phyloP scores from a whole-genome alignment of 371 early-diverging fungal species.

The Mortierella polycephala region DNA sequence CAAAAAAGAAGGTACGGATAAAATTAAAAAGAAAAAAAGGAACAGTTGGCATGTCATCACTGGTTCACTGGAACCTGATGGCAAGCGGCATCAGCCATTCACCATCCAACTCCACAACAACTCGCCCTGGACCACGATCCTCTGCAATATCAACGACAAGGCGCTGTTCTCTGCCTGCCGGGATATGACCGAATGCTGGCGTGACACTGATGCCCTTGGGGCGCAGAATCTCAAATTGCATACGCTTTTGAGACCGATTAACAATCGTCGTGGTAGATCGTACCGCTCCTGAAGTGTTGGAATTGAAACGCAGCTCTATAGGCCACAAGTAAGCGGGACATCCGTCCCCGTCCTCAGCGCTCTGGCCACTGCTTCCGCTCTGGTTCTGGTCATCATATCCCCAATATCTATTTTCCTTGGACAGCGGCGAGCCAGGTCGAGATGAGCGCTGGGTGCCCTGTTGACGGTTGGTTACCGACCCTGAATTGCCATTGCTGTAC shows the following conservation, averaged over 20 bases:
- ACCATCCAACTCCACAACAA: slow-evolving; percentile 40
- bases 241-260: slow-evolving; percentile 29
- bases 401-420: too few species aligned
- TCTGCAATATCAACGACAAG: slow-evolving; percentile 29
- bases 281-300: slow-evolving; percentile 28
- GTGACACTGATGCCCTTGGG: slow-evolving; percentile 31
- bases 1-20: not conserved
- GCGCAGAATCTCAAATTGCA: slow-evolving; percentile 40
- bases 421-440: too few species aligned
- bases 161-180: slow-evolving; percentile 34
- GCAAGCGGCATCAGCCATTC: slow-evolving; percentile 34
- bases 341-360: not conserved
- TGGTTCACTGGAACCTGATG: slow-evolving; percentile 21
- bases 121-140: slow-evolving; percentile 33
- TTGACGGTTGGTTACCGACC: too few species aligned
- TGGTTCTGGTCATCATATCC: not conserved
- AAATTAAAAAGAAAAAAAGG: not conserved
- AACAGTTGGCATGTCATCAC: not conserved
- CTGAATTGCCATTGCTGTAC: too few species aligned
- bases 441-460: too few species aligned
- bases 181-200: slow-evolving; percentile 27
- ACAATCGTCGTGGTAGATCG: slow-evolving; percentile 24
- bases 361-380: not conserved
- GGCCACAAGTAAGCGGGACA: slow-evolving; percentile 46
- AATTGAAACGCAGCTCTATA: slow-evolving; percentile 27